A percentile compares a stretch with the other conserved stretches of the same genome.
Conservation (phyloP, 129 eudicot genomes). For the Centaurea solstitialis region DNA sequence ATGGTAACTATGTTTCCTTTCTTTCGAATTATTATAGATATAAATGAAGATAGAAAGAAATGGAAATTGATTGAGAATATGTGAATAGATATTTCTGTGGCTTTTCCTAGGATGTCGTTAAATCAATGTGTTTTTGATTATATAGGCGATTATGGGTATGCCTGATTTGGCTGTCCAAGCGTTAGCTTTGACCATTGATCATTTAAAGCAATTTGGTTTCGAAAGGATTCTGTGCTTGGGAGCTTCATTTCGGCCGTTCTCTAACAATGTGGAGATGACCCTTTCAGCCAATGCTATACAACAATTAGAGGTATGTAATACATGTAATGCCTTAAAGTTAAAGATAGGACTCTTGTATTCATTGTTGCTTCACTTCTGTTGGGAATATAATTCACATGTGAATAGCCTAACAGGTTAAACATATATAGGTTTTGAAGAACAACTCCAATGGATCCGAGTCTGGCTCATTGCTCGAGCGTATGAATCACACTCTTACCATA, state of each 20-base stretch:
- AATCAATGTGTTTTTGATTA: neutral
- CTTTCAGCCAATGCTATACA: constrained; percentile 93
- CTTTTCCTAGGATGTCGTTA: neutral
- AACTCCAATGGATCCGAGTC: constrained; percentile 69
- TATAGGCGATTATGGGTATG: constrained; percentile 79
- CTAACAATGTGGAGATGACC: constrained; percentile 69
- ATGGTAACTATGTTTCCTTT: too few species aligned
- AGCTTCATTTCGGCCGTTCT: constrained; percentile 86
- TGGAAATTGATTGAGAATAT: too few species aligned
- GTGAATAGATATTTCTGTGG: too few species aligned
- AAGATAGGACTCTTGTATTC: neutral
- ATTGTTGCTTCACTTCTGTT: neutral
- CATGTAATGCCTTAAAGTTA: neutral
- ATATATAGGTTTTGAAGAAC: constrained; percentile 70
- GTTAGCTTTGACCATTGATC: constrained; percentile 66
- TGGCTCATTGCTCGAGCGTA: constrained; percentile 73
- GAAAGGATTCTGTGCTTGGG: constrained; percentile 74
- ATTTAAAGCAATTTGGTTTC: constrained; percentile 90
- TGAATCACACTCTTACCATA: constrained; percentile 77
- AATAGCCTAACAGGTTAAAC: constrained; percentile 5
- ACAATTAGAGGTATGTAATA: constrained; percentile 71
- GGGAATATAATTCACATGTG: neutral
- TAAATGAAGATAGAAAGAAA: too few species aligned
- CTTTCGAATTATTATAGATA: too few species aligned
- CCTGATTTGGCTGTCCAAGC: constrained; percentile 84